These are phyloP conservation scores for Hyphodiscus sp. DNA, from an alignment of 2,329 filamentous ascomycete genomes.

Conservation along the genomic window DNA sequence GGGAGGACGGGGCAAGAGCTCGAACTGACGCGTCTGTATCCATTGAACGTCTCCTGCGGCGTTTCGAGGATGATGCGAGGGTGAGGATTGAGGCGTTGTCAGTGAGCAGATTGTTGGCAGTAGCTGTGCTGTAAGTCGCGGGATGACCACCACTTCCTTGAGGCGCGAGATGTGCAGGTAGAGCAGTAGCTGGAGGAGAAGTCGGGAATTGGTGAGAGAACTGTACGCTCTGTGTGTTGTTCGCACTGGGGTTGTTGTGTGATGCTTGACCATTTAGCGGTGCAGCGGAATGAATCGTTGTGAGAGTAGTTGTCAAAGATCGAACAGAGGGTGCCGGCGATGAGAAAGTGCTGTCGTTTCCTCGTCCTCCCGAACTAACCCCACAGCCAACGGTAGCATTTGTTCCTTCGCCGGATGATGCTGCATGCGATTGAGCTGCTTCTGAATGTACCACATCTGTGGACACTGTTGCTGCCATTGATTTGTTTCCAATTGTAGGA, in stretches of 20 bases:
- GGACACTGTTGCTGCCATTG: slow-evolving; percentile 54
- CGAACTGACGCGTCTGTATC: slow-evolving; percentile 83
- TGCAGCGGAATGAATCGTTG: slow-evolving; percentile 73
- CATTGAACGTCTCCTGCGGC: slow-evolving; percentile 68
- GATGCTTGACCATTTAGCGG: slow-evolving; percentile 39
- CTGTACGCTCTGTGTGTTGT: slow-evolving; percentile 39
- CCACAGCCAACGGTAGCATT: slow-evolving; percentile 62
- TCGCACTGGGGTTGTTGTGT: slow-evolving; percentile 31
- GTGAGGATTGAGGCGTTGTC: slow-evolving; percentile 85
- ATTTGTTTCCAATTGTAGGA: slow-evolving; percentile 60
- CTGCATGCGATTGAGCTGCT: slow-evolving; percentile 65
- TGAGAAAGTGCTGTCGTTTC: slow-evolving; percentile 71
- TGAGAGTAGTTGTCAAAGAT: slow-evolving; percentile 76
- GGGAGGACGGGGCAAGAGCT: slow-evolving; percentile 72
- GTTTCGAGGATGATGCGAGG: slow-evolving; percentile 75
- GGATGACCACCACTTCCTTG: slow-evolving; percentile 44
- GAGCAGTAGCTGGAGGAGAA: slow-evolving; percentile 60
- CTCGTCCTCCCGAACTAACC: slow-evolving; percentile 58
- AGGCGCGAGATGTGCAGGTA: slow-evolving; percentile 63
- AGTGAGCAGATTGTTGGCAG: slow-evolving; percentile 73
- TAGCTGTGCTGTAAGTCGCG: slow-evolving; percentile 69
- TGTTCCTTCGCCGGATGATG: slow-evolving; percentile 64
- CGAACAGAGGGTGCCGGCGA: slow-evolving; percentile 75
- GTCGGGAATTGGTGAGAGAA: slow-evolving; percentile 62
- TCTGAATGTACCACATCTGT: slow-evolving; percentile 74